A percentile compares a stretch with the other conserved stretches of the same genome.
Evolutionary conservation across 306 rosid species (phyloP).

Genomic region (Lathyrus tuberosus): DNA sequence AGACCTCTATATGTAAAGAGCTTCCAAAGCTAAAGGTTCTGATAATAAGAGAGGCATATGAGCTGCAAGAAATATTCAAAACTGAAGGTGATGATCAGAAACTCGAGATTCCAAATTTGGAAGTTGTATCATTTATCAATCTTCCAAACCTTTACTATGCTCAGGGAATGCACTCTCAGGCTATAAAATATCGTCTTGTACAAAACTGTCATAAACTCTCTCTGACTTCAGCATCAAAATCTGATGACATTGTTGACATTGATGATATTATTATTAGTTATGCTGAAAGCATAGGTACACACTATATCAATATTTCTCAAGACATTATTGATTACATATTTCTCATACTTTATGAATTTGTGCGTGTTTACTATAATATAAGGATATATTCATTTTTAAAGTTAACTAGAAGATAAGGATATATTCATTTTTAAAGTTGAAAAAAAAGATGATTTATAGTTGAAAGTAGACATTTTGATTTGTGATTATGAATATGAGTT

Average conservation of each 20-base stretch:
- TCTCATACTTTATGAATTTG: too few relatives aligned
- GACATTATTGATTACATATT: not conserved
- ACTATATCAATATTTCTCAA: not conserved
- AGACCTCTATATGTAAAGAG: not conserved
- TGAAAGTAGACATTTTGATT: too few relatives aligned
- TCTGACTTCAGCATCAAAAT: not conserved
- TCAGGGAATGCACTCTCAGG: not conserved
- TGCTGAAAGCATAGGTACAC: not conserved
- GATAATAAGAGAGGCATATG: not conserved
- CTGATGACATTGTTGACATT: not conserved
- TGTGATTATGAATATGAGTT: too few relatives aligned
- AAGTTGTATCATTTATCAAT: not conserved
- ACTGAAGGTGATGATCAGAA: not conserved
- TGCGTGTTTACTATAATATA: too few relatives aligned
- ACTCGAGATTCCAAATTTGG: slow-evolving; percentile 16
- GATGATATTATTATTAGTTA: fast-evolving
- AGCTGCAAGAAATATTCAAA: not conserved
- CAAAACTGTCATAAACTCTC: not conserved
- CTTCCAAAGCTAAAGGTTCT: not conserved
- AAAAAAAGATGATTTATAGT: too few relatives aligned
- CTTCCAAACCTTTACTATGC: not conserved
- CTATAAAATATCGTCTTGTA: not conserved
- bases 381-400: too few relatives aligned
- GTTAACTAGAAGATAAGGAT: too few relatives aligned
- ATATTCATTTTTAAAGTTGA: too few relatives aligned